Base-by-base conservation (phyloP, 192 early-diverging fungal genomes). In the Coemansia sp. region DNA sequence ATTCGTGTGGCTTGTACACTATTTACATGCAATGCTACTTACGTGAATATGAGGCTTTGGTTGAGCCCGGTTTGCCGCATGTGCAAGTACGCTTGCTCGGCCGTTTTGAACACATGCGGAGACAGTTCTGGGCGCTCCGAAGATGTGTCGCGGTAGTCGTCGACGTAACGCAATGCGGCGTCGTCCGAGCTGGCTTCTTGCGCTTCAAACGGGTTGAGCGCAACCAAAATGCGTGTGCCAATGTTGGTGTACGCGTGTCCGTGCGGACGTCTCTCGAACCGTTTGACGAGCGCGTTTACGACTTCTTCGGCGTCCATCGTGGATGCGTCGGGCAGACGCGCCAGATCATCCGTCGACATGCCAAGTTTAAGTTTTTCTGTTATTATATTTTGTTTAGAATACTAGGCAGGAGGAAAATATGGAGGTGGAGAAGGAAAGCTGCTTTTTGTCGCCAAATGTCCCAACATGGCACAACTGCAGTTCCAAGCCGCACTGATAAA, bases 41-140 rank as follows among this genome's bases (percentile, higher is more conserved):
- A 77, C 76, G 70, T 89, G 56, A 91, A 80, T 6, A 90, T 67
- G 18, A 92, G 73, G 48, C 79, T 80, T 61, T 91, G 89, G 64
- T 89, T 87, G 56, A 89, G 87, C 7, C 86, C 87, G 3, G 84
- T 81, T 60, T 88, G 82, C 63, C 90, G 71, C 74, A 92, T 83
- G 48, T 89, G 86, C 24, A 91, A 81, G 58, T 92, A 92, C 2
- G 90, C 85, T 49, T 80, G 83, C 42, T 85, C 84, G 10, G 91
- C 91, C 5, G 88, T 81, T 46, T 84, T 86, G 60, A 86, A 92
- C 24, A 88, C 79, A 57, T 92, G 88, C 26, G 90, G 89, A 1
- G 74, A 53, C 55, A 87, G 64, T 54, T 67, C 52, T 20, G 82
- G 63, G 24, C 78, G 61, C 59, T 71, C 59, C 0, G 63, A 46